Percentiles rank a stretch among this genome's conserved stretches.
Conservation (phyloP, 1,284 basidiomycete species). For the Meripilus lineatus region DNA sequence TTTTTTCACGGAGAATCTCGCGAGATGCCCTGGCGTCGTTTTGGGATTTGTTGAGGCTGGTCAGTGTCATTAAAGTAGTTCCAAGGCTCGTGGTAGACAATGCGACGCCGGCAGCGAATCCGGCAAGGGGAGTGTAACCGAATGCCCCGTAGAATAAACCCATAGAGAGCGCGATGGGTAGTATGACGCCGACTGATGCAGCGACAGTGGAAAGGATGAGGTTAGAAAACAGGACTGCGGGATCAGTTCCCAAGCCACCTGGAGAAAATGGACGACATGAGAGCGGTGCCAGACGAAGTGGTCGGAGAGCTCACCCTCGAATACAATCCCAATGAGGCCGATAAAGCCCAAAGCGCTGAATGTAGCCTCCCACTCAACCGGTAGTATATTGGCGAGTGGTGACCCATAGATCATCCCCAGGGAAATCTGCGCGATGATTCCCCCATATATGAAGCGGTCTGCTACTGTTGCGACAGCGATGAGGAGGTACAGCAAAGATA, state of each 20-base stretch:
- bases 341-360: conserved; percentile 44
- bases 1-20: not conserved
- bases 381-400: conserved; percentile 40
- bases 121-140: conserved; percentile 33
- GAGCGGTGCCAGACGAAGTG: too few species aligned
- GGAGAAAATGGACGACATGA: too few species aligned
- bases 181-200: conserved; percentile 39
- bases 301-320: conserved; percentile 46
- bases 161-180: conserved; percentile 43
- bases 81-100: conserved; percentile 50
- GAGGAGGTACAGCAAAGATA: conserved; percentile 23
- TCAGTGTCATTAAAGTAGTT: conserved; percentile 46
- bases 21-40: not conserved
- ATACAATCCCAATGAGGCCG: conserved; percentile 48
- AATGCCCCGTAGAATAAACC: conserved; percentile 24
- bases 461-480: conserved; percentile 17
- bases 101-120: conserved; percentile 48
- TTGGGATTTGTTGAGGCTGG: conserved; percentile 11
- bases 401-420: conserved; percentile 43
- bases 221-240: conserved; percentile 32
- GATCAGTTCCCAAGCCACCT: conserved; percentile 42
- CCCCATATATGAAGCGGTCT: conserved; percentile 19
- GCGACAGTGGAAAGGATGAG: conserved; percentile 37
- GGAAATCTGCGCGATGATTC: conserved; percentile 37
- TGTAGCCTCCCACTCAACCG: conserved; percentile 33